Conservation (phyloP, 2,329 filamentous ascomycete genomes). For the Pyrenophora tritici-repentis region DNA sequence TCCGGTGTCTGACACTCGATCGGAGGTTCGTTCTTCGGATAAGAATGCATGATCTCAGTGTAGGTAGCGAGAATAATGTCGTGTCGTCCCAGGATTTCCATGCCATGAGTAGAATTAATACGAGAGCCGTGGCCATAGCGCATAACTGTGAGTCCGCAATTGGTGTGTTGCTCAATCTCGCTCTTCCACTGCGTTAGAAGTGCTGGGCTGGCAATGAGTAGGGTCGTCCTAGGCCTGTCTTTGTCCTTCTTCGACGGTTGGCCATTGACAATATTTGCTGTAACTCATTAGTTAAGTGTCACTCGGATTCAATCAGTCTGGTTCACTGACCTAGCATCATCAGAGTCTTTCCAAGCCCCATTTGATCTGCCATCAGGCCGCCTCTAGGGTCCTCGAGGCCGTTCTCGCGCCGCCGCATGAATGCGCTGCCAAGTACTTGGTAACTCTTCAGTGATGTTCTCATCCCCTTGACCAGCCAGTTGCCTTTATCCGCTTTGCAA, state of each 20-base stretch:
- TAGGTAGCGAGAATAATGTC: constrained; percentile 53
- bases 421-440: constrained; percentile 58
- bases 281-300: constrained; percentile 15
- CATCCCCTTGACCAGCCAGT: constrained; percentile 57
- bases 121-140: constrained; percentile 32
- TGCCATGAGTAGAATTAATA: constrained; percentile 24
- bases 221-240: constrained; percentile 39
- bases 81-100: constrained; percentile 20
- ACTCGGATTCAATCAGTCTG: neutral
- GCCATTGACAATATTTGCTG: constrained; percentile 53
- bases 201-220: constrained; percentile 50
- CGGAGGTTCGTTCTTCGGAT: constrained; percentile 49
- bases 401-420: constrained; percentile 61
- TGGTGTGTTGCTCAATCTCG: constrained; percentile 41
- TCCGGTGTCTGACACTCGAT: constrained; percentile 43
- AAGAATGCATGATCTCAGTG: constrained; percentile 48
- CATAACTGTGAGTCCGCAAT: constrained; percentile 27
- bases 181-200: constrained; percentile 50
- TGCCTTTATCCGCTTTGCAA: constrained; percentile 39
- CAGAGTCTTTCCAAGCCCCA: constrained; percentile 51
- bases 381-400: constrained; percentile 43
- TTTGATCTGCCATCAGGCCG: constrained; percentile 51
- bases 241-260: constrained; percentile 13
- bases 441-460: constrained; percentile 52
- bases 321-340: constrained; percentile 42